Evolutionary conservation across 805 yeast species (phyloP).

Genomic region (Pichia ethanolica): DNA sequence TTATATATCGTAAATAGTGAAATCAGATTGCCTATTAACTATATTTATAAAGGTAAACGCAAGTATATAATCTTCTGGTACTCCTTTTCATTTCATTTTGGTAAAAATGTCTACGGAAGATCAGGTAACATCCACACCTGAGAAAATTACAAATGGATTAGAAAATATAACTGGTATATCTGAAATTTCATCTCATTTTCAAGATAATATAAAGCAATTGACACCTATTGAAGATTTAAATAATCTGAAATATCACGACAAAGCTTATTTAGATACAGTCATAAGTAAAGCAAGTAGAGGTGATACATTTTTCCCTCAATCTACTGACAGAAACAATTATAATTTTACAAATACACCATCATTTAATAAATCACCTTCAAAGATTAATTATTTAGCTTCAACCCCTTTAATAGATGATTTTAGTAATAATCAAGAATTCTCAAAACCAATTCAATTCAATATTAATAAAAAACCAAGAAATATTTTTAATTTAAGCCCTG

Average conservation of each 20-base stretch:
- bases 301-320: constrained; percentile 21
- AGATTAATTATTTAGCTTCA: not conserved
- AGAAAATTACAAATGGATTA: not conserved
- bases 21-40: too few species aligned
- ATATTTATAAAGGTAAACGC: too few species aligned
- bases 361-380: not conserved
- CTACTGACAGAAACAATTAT: not conserved
- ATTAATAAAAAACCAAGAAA: constrained; percentile 1
- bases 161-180: constrained; percentile 2
- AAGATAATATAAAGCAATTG: constrained; percentile 3
- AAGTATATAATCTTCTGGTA: too few species aligned
- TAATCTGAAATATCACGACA: constrained; percentile 4
- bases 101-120: not conserved
- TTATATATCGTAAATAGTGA: too few species aligned
- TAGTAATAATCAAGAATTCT: too few species aligned
- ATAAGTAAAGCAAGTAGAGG: constrained; percentile 21
- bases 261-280: constrained; percentile 16
- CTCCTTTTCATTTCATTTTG: too few species aligned
- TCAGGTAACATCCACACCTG: constrained; percentile 1
- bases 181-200: constrained; percentile 6
- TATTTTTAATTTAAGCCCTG: constrained; percentile 15
- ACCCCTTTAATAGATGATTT: not conserved
- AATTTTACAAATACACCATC: constrained; percentile 2
- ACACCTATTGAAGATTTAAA: constrained; percentile 11
- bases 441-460: constrained; percentile 1